These are phyloP conservation scores for Pichia cactophila DNA, from an alignment of 1,139 yeast genomes.

Conservation along the genomic window DNA sequence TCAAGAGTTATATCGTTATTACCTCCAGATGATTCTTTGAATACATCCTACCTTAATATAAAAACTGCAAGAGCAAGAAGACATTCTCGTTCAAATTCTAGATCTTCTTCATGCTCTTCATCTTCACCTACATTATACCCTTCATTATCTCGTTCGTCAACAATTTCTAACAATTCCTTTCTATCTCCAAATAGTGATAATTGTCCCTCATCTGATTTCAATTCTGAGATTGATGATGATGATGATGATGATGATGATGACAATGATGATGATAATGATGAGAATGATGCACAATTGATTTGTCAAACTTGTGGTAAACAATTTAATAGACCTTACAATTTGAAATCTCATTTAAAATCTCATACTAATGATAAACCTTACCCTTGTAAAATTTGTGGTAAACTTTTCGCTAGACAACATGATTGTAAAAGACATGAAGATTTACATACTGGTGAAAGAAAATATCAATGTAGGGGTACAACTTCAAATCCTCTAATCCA, in stretches of 20 bases:
- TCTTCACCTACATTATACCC: not conserved
- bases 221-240: conserved; percentile 7
- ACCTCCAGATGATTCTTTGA: not conserved
- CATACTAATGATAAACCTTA: conserved; percentile 94
- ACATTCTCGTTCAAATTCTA: not conserved
- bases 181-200: not conserved
- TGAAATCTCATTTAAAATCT: conserved; percentile 84
- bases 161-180: not conserved
- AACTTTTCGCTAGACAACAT: conserved; percentile 93
- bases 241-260: not conserved
- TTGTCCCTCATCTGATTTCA: not conserved
- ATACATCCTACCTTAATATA: conserved; percentile 3
- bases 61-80: not conserved
- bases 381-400: conserved; percentile 78
- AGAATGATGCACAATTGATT: conserved; percentile 36
- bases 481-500: conserved; percentile 39
- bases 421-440: conserved; percentile 93
- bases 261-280: not conserved
- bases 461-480: conserved; percentile 74
- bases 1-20: not conserved
- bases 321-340: conserved; percentile 86
- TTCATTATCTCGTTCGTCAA: not conserved
- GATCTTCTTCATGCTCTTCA: not conserved
- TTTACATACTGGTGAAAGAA: conserved; percentile 83
- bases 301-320: conserved; percentile 81